Evolutionary conservation across 306 rosid genomes (phyloP).

Genomic region (Hippophae gyantsensis): DNA sequence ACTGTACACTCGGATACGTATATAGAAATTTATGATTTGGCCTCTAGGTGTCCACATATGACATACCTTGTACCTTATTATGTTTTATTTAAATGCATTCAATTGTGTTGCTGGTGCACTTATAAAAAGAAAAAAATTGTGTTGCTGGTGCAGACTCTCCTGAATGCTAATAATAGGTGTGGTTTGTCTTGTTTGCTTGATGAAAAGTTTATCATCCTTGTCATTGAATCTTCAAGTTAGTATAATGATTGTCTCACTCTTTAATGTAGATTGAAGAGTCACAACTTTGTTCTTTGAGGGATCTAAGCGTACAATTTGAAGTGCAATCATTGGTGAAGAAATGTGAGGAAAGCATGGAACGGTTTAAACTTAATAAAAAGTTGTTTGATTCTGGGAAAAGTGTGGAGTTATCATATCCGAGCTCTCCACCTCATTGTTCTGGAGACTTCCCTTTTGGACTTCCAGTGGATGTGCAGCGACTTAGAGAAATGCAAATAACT

Average conservation of each 20-base stretch:
- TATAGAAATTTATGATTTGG: too few species aligned
- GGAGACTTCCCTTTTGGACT: slow-evolving; percentile 56
- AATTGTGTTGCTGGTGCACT: too few species aligned
- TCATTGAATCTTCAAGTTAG: neutral
- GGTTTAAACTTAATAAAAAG: slow-evolving; percentile 45
- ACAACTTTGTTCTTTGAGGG: slow-evolving; percentile 61
- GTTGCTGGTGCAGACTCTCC: too few species aligned
- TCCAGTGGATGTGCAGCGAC: slow-evolving; percentile 42
- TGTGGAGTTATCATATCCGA: slow-evolving; percentile 57
- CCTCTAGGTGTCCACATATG: too few species aligned
- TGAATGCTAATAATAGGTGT: too few species aligned
- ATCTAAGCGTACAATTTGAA: slow-evolving; percentile 62
- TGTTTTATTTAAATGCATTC: too few species aligned
- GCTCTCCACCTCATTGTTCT: slow-evolving; percentile 42
- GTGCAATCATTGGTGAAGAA: slow-evolving; percentile 66
- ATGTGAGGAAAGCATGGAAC: slow-evolving; percentile 61
- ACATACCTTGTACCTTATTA: too few species aligned
- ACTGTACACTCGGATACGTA: too few species aligned
- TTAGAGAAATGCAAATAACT: slow-evolving; percentile 45
- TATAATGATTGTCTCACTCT: slow-evolving; percentile 20
- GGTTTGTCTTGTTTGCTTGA: neutral
- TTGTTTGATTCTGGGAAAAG: slow-evolving; percentile 37
- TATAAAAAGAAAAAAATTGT: too few species aligned
- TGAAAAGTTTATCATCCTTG: neutral
- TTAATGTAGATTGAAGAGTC: slow-evolving; percentile 50